Conservation (phyloP, 441 rosid genomes). For the Adansonia gregorii region DNA sequence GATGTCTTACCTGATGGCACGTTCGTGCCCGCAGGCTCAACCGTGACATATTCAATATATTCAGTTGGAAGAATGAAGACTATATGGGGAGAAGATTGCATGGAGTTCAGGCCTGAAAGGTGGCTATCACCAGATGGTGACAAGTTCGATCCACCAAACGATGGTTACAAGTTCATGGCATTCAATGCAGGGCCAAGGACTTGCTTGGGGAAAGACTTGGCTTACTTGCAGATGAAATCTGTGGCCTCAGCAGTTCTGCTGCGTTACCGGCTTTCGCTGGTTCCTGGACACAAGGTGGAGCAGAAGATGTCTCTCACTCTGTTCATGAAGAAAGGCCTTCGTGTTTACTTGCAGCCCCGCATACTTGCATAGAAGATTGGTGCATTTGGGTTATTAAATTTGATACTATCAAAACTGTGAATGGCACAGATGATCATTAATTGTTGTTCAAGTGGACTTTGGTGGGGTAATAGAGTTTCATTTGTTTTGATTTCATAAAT, state of each 20-base stretch:
- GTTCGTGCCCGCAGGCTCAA: slow-evolving; percentile 74
- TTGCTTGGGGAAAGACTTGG: slow-evolving; percentile 90
- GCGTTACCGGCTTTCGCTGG: slow-evolving; percentile 67
- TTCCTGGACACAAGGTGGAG: slow-evolving; percentile 76
- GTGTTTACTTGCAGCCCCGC: slow-evolving; percentile 78
- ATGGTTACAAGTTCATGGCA: slow-evolving; percentile 82
- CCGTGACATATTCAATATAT: slow-evolving; percentile 85
- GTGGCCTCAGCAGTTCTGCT: slow-evolving; percentile 85
- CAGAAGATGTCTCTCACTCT: slow-evolving; percentile 95
- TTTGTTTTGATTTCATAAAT: slow-evolving; percentile 20
- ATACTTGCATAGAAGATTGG: slow-evolving; percentile 31
- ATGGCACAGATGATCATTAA: neutral
- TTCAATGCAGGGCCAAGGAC: slow-evolving; percentile 95
- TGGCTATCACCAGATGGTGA: slow-evolving; percentile 67
- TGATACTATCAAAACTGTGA: neutral
- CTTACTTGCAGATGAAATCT: slow-evolving; percentile 89
- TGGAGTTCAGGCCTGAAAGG: slow-evolving; percentile 81
- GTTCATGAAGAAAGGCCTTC: slow-evolving; percentile 89
- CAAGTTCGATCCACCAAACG: slow-evolving; percentile 70
- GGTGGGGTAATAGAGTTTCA: slow-evolving; percentile 21
- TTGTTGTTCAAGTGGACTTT: neutral
- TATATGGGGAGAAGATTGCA: slow-evolving; percentile 89
- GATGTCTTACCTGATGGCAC: slow-evolving; percentile 86
- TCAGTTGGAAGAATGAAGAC: slow-evolving; percentile 87
- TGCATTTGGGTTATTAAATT: neutral